Conservation (phyloP, 148 eudicot species). For the Chenopodium suecicum region DNA sequence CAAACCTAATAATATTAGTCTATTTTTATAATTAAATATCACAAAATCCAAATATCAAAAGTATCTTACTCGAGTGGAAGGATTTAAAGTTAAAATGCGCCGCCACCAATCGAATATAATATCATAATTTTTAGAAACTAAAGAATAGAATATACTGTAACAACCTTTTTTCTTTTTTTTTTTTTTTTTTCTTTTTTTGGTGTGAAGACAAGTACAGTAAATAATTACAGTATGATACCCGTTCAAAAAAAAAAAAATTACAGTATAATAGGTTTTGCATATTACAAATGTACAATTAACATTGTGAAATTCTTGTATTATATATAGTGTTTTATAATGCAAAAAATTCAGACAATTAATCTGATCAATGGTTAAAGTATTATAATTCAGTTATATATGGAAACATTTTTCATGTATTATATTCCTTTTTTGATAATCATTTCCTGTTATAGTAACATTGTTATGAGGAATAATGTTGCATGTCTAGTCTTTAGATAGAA, state of each 20-base stretch:
- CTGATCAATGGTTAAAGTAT: no score
- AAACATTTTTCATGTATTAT: not conserved
- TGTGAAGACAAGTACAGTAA: no score
- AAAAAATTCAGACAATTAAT: no score
- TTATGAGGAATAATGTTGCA: not conserved
- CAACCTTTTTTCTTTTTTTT: no score
- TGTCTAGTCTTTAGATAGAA: not conserved
- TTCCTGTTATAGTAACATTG: not conserved
- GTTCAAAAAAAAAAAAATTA: no score
- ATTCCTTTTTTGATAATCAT: not conserved
- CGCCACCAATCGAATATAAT: not conserved
- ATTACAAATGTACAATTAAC: no score
- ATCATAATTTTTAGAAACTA: not conserved
- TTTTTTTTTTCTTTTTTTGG: no score
- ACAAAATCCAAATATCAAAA: not conserved
- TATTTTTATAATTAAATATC: not conserved
- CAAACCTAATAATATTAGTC: not conserved
- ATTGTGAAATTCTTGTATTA: no score
- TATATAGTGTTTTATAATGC: no score
- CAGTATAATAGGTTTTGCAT: no score
- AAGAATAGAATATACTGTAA: not conserved
- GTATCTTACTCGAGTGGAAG: not conserved
- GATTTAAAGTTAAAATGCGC: conserved; percentile 6
- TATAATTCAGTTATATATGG: not conserved
- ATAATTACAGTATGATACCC: no score